phyloP scores from a whole-genome alignment of 441 rosid species.

The Metrosideros polymorpha region DNA sequence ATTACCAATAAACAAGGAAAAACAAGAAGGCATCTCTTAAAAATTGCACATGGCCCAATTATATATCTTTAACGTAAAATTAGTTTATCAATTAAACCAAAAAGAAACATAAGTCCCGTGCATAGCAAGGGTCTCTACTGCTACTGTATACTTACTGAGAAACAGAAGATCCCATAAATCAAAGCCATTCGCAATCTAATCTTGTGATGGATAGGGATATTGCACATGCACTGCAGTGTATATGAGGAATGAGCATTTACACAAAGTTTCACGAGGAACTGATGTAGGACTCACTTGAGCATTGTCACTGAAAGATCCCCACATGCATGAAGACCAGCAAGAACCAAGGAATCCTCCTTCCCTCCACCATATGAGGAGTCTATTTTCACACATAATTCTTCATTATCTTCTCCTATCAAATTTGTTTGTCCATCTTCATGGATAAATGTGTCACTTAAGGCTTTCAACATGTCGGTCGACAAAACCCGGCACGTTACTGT shows the following conservation, averaged over 20 bases:
- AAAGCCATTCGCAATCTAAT: not conserved
- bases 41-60: not conserved
- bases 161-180: not conserved
- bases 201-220: not conserved
- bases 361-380: conserved; percentile 13
- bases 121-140: not conserved
- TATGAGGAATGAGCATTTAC: not conserved
- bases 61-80: not conserved
- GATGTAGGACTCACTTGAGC: conserved; percentile 52
- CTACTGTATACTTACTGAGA: not conserved
- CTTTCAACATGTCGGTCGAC: conserved; percentile 56
- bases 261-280: not conserved
- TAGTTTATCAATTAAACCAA: not conserved
- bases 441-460: conserved; percentile 26
- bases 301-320: conserved; percentile 95
- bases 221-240: not conserved
- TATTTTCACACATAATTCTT: conserved; percentile 6
- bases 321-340: conserved; percentile 96
- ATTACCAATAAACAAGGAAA: not conserved
- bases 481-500: conserved; percentile 65
- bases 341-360: conserved; percentile 40
- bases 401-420: conserved; percentile 10
- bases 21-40: not conserved
- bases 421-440: conserved; percentile 21
- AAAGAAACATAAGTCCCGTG: not conserved